Evolutionary conservation across 169 alveolate species (phyloP).

Genomic region (Plasmodium gaboni): DNA sequence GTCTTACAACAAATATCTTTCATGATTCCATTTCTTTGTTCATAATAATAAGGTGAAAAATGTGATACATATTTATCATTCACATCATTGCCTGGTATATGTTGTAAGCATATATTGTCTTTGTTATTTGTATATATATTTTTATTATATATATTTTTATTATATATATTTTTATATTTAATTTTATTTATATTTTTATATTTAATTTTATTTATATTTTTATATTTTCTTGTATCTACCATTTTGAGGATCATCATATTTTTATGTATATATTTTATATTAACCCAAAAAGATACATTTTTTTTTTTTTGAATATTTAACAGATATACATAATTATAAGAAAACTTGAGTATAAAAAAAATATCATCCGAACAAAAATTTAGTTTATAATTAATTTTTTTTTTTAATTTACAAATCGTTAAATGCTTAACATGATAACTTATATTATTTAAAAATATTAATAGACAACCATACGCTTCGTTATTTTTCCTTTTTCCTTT

Average conservation of each 20-base stretch:
- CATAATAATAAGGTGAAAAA: no score
- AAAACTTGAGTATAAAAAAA: conserved; percentile 10
- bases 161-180: background rate
- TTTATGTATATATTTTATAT: conserved; percentile 20
- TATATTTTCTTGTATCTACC: background rate
- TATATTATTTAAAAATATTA: conserved; percentile 25
- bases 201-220: background rate
- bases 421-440: conserved; percentile 13
- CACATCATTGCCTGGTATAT: no score
- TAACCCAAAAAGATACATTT: conserved; percentile 37
- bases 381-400: conserved; percentile 23
- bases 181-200: background rate
- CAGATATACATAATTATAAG: conserved; percentile 20
- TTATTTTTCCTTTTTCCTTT: background rate
- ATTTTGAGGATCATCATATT: conserved; percentile 8
- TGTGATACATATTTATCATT: no score
- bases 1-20: background rate
- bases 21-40: no score
- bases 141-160: background rate
- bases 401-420: conserved; percentile 25
- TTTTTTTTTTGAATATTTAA: conserved; percentile 14
- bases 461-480: conserved; percentile 35
- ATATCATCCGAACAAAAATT: conserved; percentile 7
- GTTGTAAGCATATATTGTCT: background rate
- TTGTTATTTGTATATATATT: background rate